phyloP scores from a whole-genome alignment of 352 stramenopile species.

The Blastocystis sp. region DNA sequence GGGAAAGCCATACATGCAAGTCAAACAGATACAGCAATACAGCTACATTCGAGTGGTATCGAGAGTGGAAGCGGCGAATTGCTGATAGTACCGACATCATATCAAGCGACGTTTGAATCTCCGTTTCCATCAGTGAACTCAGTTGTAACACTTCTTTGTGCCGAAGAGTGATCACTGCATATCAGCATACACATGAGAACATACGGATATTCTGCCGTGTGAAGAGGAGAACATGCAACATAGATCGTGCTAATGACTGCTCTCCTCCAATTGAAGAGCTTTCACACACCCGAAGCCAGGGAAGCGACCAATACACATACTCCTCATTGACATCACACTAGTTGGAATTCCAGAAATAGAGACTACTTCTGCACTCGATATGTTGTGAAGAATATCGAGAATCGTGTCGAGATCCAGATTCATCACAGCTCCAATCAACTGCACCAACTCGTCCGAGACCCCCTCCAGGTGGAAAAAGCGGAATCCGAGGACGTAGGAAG shows the following conservation, averaged over 20 bases:
- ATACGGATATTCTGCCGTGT: neutral
- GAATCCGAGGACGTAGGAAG: neutral
- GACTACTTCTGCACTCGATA: neutral
- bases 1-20: neutral
- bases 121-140: neutral
- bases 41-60: constrained; percentile 2
- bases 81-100: constrained; percentile 9
- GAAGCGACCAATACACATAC: constrained; percentile 5
- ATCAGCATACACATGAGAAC: neutral
- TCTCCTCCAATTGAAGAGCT: neutral
- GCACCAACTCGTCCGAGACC: neutral
- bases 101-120: neutral
- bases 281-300: neutral
- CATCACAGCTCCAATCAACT: constrained; percentile 28
- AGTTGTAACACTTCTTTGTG: neutral
- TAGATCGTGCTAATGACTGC: neutral
- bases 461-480: constrained; percentile 30
- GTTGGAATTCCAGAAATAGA: neutral
- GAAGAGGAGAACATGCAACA: constrained; percentile 16
- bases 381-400: constrained; percentile 18
- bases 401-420: constrained; percentile 38
- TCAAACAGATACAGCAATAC: constrained; percentile 47
- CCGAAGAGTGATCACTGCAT: constrained; percentile 5
- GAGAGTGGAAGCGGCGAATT: constrained; percentile 24
- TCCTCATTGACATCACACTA: neutral